Percentiles rank a stretch among this genome's conserved stretches.
These are phyloP conservation scores for Colletotrichum phormii DNA, from an alignment of 2,329 filamentous ascomycete species.

Conservation along the genomic window DNA sequence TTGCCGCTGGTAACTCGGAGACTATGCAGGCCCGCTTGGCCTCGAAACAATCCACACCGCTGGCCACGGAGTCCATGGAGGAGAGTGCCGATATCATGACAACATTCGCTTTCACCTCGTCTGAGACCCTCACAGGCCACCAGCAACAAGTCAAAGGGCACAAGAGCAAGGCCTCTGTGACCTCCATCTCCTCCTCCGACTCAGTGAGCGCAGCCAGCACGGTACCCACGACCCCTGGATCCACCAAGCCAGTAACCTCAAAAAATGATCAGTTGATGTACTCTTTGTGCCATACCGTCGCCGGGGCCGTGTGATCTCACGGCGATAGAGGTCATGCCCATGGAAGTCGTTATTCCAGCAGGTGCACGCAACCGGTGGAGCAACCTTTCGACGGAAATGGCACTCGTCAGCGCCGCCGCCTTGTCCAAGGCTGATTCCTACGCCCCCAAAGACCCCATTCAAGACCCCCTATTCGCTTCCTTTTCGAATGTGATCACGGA, in stretches of 20 bases:
- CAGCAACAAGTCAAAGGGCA: neutral
- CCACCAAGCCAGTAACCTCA: neutral
- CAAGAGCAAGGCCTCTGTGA: neutral
- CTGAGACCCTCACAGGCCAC: neutral
- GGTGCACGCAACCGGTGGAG: neutral
- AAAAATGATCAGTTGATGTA: neutral
- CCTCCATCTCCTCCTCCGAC: neutral
- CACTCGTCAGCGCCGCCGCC: neutral
- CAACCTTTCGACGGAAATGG: neutral
- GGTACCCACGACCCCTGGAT: neutral
- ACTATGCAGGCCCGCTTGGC: neutral
- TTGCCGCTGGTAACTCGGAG: neutral
- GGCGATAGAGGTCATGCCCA: neutral
- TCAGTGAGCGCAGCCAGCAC: neutral
- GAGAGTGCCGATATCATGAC: neutral
- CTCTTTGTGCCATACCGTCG: neutral
- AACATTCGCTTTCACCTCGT: neutral
- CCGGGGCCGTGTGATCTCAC: neutral
- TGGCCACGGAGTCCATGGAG: neutral
- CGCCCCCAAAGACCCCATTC: neutral
- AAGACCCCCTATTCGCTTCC: too few relatives aligned
- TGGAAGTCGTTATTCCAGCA: neutral
- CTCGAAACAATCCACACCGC: neutral
- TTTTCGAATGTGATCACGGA: too few relatives aligned
- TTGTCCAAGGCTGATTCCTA: neutral